A percentile compares a stretch with the other conserved stretches of the same genome.
phyloP scores from a whole-genome alignment of 116 monocot species.

The Iris pallida region DNA sequence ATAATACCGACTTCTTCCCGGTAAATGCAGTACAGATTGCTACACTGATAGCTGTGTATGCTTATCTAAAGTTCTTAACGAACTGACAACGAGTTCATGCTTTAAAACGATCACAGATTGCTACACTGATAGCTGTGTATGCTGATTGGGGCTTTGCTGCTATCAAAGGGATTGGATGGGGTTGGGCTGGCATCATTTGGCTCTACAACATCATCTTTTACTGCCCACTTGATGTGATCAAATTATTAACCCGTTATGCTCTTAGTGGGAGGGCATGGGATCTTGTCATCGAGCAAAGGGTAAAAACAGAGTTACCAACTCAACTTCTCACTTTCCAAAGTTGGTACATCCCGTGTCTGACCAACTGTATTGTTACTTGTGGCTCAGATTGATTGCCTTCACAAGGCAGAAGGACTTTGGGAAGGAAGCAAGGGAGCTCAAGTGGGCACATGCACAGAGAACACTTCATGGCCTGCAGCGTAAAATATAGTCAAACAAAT shows the following conservation, averaged over 20 bases:
- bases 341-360: not conserved
- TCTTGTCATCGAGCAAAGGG: slow-evolving; percentile 84
- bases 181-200: slow-evolving; percentile 96
- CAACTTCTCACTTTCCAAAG: no score
- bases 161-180: no score
- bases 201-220: slow-evolving; percentile 78
- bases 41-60: slow-evolving; percentile 93
- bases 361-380: not conserved
- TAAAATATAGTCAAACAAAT: no score
- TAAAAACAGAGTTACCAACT: slow-evolving; percentile 10
- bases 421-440: no score
- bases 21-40: slow-evolving; percentile 71
- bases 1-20: slow-evolving; percentile 94
- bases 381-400: slow-evolving; percentile 61
- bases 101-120: no score
- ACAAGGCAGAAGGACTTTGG: slow-evolving; percentile 93
- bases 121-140: slow-evolving; percentile 95
- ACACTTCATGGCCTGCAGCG: slow-evolving; percentile 78
- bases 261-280: slow-evolving; percentile 90
- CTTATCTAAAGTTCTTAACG: no score
- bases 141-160: slow-evolving; percentile 86
- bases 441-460: slow-evolving; percentile 94
- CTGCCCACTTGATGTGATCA: slow-evolving; percentile 82
- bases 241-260: slow-evolving; percentile 82
- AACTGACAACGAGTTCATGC: no score